These are phyloP conservation scores for Platismatia glauca DNA, from an alignment of 495 filamentous ascomycete species.

Conservation along the genomic window DNA sequence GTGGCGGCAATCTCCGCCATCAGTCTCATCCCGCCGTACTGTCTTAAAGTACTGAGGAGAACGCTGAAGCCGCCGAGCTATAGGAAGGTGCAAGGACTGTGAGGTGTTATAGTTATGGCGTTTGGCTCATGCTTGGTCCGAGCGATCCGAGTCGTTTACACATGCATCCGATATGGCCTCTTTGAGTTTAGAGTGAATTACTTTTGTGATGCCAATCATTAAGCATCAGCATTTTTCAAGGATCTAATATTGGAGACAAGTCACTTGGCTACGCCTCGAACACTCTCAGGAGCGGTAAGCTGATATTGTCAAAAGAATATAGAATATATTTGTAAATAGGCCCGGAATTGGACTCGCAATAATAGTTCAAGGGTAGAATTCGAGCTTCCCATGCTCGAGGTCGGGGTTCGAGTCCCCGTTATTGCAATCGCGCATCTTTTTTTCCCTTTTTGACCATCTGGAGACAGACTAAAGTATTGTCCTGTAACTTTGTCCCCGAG, in stretches of 20 bases:
- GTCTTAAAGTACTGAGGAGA: slow-evolving; percentile 70
- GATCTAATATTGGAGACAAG: background rate
- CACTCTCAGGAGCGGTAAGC: too few species aligned
- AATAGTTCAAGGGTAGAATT: slow-evolving; percentile 30
- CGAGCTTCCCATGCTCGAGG: slow-evolving; percentile 30
- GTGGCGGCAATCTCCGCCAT: slow-evolving; percentile 70
- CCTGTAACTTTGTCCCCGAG: too few species aligned
- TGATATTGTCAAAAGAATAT: too few species aligned
- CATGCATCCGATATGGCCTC: background rate
- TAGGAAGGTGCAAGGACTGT: slow-evolving; percentile 77
- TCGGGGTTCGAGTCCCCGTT: slow-evolving; percentile 28
- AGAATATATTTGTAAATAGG: too few species aligned
- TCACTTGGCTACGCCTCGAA: background rate
- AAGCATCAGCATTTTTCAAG: background rate
- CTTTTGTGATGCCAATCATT: background rate
- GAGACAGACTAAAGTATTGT: too few species aligned
- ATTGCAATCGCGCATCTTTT: background rate
- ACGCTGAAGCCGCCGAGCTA: slow-evolving; percentile 89
- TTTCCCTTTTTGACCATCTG: background rate
- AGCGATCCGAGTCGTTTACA: background rate
- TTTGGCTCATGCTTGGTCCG: background rate
- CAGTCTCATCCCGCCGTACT: slow-evolving; percentile 76
- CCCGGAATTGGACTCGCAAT: background rate
- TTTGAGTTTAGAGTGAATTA: background rate
- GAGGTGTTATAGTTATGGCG: slow-evolving; percentile 13